phyloP scores from a whole-genome alignment of 2,329 filamentous ascomycete species.

The Xylaria sp. region DNA sequence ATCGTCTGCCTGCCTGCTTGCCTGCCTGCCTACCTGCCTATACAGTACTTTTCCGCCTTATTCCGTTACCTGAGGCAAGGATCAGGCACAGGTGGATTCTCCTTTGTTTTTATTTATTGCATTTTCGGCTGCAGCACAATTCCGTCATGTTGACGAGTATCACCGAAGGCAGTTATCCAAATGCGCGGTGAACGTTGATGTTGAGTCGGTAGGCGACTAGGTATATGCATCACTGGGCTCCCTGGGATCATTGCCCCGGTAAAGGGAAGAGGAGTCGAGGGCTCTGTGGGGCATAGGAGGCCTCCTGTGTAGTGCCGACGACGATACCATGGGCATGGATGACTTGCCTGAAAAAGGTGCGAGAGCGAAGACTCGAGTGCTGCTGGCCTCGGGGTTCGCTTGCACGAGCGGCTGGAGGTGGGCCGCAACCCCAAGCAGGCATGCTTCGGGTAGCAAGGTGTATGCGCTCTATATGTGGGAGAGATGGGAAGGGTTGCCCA shows the following conservation, averaged over 20 bases:
- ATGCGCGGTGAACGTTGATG: conserved; percentile 1
- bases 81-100: conserved; percentile 14
- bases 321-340: conserved; percentile 12
- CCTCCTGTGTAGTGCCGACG: conserved; percentile 14
- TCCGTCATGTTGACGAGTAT: conserved; percentile 17
- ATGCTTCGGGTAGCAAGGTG: conserved; percentile 16
- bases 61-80: conserved; percentile 6
- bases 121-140: conserved; percentile 11
- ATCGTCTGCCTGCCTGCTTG: conserved; percentile 20
- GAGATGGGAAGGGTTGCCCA: background rate
- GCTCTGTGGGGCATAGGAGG: conserved; percentile 24
- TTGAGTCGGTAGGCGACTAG: conserved; percentile 16
- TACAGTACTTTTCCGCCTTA: conserved; percentile 11
- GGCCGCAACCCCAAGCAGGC: conserved; percentile 25
- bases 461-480: background rate
- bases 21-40: conserved; percentile 13
- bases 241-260: conserved; percentile 23
- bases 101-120: background rate
- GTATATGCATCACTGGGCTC: conserved; percentile 21
- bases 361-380: background rate
- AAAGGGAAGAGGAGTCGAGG: conserved; percentile 22
- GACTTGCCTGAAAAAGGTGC: conserved; percentile 25
- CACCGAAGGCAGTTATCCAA: conserved; percentile 19
- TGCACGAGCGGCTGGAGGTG: conserved; percentile 13
- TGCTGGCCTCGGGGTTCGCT: conserved; percentile 8